These are phyloP conservation scores for Pythium scleroteichum DNA, from an alignment of 352 stramenopile species.

Conservation along the genomic window DNA sequence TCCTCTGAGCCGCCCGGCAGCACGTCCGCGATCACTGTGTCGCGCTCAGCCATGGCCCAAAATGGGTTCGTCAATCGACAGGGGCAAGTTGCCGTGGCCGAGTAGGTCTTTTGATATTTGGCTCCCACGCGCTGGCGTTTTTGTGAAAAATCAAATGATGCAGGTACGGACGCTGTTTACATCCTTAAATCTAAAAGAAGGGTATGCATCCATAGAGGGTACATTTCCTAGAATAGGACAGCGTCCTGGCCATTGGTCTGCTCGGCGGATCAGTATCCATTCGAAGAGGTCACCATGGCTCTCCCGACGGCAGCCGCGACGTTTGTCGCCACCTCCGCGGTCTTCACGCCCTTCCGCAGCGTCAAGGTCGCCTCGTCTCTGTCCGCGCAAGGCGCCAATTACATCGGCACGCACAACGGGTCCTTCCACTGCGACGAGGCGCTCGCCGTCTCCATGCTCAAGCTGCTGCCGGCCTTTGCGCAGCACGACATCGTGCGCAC, in stretches of 20 bases:
- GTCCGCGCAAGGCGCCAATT: conserved; percentile 50
- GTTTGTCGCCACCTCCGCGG: conserved; percentile 63
- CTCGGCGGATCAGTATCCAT: too few relatives aligned
- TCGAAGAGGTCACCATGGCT: conserved; percentile 40
- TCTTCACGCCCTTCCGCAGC: conserved; percentile 60
- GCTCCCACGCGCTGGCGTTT: conserved; percentile 4
- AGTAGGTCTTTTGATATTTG: conserved; percentile 23
- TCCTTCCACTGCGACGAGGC: conserved; percentile 99
- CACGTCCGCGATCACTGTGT: neutral
- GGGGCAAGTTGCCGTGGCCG: conserved; percentile 3
- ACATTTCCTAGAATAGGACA: too few relatives aligned
- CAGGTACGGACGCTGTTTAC: conserved; percentile 9
- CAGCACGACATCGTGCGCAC: conserved; percentile 81
- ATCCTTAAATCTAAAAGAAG: too few relatives aligned
- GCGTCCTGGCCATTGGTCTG: too few relatives aligned
- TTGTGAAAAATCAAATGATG: conserved; percentile 31
- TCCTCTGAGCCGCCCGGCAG: neutral
- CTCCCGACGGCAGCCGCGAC: conserved; percentile 60
- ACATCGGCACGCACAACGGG: conserved; percentile 97
- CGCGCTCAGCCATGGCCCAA: conserved; percentile 4
- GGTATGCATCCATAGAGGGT: neutral
- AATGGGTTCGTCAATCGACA: conserved; percentile 15
- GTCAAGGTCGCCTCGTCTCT: conserved; percentile 54
- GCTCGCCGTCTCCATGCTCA: conserved; percentile 96
- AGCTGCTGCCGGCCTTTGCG: conserved; percentile 91